These are phyloP conservation scores for Amauroascus niger DNA, from an alignment of 2,329 filamentous ascomycete species.

Conservation along the genomic window DNA sequence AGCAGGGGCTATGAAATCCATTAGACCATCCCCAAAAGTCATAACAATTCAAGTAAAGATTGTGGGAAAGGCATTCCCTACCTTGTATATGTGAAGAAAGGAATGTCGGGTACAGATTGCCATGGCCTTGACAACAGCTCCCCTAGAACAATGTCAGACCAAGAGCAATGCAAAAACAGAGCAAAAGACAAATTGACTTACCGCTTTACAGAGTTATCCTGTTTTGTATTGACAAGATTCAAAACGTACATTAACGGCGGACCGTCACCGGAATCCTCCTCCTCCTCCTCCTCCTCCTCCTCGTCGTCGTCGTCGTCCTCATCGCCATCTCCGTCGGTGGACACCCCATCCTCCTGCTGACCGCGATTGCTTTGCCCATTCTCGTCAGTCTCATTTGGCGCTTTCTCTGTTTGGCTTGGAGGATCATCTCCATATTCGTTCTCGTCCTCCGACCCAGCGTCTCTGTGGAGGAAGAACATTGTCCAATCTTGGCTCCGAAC, in stretches of 20 bases:
- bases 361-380: constrained; percentile 35
- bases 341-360: constrained; percentile 33
- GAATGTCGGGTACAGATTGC: constrained; percentile 96
- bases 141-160: constrained; percentile 43
- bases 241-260: constrained; percentile 93
- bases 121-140: constrained; percentile 95
- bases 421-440: constrained; percentile 50
- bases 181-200: constrained; percentile 25
- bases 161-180: constrained; percentile 10
- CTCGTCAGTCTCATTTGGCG: constrained; percentile 30
- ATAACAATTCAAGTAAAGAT: constrained; percentile 2
- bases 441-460: constrained; percentile 73
- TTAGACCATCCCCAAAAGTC: neutral
- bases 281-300: constrained; percentile 4
- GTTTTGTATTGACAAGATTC: constrained; percentile 96
- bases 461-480: constrained; percentile 97
- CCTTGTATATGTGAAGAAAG: constrained; percentile 98
- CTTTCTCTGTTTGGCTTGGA: constrained; percentile 39
- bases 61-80: constrained; percentile 29
- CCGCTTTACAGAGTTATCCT: constrained; percentile 80
- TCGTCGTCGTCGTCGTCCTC: constrained; percentile 26
- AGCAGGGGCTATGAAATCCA: constrained; percentile 60
- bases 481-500: constrained; percentile 96
- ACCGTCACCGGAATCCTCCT: constrained; percentile 47
- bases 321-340: constrained; percentile 34